These are phyloP conservation scores for Arthrobotrys conoides DNA, from an alignment of 2,329 filamentous ascomycete genomes.

Conservation along the genomic window DNA sequence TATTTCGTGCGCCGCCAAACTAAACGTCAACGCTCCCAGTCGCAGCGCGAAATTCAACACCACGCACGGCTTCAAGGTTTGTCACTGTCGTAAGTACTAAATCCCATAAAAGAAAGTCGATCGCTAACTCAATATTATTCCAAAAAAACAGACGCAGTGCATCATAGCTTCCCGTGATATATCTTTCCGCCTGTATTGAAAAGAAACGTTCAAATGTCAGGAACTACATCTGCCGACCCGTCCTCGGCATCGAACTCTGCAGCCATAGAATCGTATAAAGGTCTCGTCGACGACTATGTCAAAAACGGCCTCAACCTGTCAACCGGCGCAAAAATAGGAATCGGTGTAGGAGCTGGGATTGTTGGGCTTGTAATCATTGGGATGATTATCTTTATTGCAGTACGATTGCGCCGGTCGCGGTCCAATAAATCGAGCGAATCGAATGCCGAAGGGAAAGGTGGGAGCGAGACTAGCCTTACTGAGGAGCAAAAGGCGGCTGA, in stretches of 20 bases:
- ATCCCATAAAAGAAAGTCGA: no score
- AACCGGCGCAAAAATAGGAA: slow-evolving; percentile 40
- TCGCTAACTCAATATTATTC: no score
- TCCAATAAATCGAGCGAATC: not conserved
- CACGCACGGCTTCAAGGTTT: no score
- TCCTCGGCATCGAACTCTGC: slow-evolving; percentile 3
- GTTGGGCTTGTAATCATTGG: slow-evolving; percentile 45
- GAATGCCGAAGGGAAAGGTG: not conserved
- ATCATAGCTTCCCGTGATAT: no score
- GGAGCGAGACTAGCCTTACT: slow-evolving; percentile 21
- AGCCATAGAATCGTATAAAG: slow-evolving; percentile 31
- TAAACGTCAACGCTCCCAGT: no score
- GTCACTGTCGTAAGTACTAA: no score
- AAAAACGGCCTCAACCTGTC: slow-evolving; percentile 42
- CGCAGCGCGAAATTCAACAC: no score
- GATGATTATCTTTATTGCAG: slow-evolving; percentile 43
- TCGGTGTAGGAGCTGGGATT: slow-evolving; percentile 37
- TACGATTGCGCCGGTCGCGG: slow-evolving; percentile 31
- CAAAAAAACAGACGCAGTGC: no score
- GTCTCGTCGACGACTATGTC: slow-evolving; percentile 36
- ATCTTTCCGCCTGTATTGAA: no score
- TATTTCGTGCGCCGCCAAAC: no score
- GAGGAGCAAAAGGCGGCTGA: slow-evolving; percentile 39
- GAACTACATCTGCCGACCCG: not conserved
- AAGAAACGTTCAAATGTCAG: slow-evolving; percentile 1